Conservation (phyloP, 1,139 yeast genomes). For the Blastobotrys serpentis region DNA sequence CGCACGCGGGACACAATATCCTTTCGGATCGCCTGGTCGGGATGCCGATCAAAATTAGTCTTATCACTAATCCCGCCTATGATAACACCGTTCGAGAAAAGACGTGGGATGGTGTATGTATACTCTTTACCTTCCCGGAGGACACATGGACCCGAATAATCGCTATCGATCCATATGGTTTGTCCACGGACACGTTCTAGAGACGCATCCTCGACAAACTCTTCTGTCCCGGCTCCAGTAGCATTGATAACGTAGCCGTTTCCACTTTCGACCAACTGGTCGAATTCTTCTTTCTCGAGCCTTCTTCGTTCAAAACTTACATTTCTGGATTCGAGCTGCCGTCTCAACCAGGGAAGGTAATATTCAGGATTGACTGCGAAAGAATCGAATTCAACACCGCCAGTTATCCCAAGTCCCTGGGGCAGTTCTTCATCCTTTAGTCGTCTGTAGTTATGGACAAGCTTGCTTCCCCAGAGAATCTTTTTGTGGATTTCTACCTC, state of each 20-base stretch:
- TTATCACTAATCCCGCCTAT: slow-evolving; percentile 68
- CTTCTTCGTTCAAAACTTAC: slow-evolving; percentile 21
- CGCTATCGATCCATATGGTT: slow-evolving; percentile 26
- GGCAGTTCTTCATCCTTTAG: slow-evolving; percentile 44
- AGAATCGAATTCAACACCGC: slow-evolving; percentile 50
- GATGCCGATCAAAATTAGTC: slow-evolving; percentile 37
- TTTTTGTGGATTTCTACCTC: slow-evolving; percentile 36
- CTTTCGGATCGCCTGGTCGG: slow-evolving; percentile 48
- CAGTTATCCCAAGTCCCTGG: slow-evolving; percentile 37
- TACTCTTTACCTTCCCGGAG: slow-evolving; percentile 26
- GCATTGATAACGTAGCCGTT: slow-evolving; percentile 56
- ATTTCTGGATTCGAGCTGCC: slow-evolving; percentile 19
- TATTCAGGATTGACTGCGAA: slow-evolving; percentile 25
- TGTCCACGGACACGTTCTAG: slow-evolving; percentile 26
- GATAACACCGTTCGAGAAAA: slow-evolving; percentile 57
- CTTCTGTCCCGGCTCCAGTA: slow-evolving; percentile 51
- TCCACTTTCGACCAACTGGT: slow-evolving; percentile 10
- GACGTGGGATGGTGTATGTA: slow-evolving; percentile 62
- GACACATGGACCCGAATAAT: slow-evolving; percentile 24
- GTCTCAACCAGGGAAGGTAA: slow-evolving; percentile 26
- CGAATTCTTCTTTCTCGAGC: slow-evolving; percentile 11
- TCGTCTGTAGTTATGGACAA: slow-evolving; percentile 46
- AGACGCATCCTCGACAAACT: slow-evolving; percentile 19
- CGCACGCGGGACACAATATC: slow-evolving; percentile 47
- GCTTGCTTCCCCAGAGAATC: slow-evolving; percentile 47